Percentiles rank a stretch among this genome's conserved stretches.
These are phyloP conservation scores for Aspergillus incahuasiensis DNA, from an alignment of 495 filamentous ascomycete genomes.

Conservation along the genomic window DNA sequence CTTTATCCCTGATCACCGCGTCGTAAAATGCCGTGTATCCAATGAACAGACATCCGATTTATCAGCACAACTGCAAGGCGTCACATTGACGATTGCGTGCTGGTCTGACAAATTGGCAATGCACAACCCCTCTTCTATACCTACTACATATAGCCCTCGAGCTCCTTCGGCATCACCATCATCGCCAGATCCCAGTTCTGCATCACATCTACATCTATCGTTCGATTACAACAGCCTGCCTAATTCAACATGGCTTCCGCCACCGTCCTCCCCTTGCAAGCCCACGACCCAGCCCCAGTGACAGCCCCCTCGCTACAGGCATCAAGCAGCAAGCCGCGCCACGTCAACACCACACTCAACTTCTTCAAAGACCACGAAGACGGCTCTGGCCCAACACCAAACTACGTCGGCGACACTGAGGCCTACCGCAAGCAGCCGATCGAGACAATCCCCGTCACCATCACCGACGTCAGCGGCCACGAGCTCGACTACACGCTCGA, in stretches of 20 bases:
- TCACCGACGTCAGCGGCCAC: constrained; percentile 47
- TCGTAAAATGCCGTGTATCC: not conserved
- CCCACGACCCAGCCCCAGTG: constrained; percentile 6
- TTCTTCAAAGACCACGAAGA: constrained; percentile 57
- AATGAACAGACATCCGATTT: not conserved
- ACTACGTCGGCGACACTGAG: constrained; percentile 44
- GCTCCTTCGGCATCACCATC: not conserved
- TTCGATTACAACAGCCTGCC: not conserved
- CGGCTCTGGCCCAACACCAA: constrained; percentile 50
- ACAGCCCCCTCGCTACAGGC: constrained; percentile 15
- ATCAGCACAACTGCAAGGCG: constrained; percentile 6
- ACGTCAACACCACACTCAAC: constrained; percentile 55
- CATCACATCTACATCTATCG: not conserved
- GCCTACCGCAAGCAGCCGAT: constrained; percentile 43
- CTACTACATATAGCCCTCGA: not conserved
- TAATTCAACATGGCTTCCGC: constrained; percentile 30
- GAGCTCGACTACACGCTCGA: constrained; percentile 48
- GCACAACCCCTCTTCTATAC: not conserved
- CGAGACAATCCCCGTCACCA: constrained; percentile 25
- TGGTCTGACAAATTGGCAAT: constrained; percentile 12
- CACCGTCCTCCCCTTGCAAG: constrained; percentile 32
- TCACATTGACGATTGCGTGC: constrained; percentile 11
- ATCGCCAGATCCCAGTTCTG: not conserved
- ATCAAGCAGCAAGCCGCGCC: constrained; percentile 26
- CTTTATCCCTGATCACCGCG: not conserved